Evolutionary conservation across 305 asterid genomes (phyloP).

Genomic region (Solanum hybrid): DNA sequence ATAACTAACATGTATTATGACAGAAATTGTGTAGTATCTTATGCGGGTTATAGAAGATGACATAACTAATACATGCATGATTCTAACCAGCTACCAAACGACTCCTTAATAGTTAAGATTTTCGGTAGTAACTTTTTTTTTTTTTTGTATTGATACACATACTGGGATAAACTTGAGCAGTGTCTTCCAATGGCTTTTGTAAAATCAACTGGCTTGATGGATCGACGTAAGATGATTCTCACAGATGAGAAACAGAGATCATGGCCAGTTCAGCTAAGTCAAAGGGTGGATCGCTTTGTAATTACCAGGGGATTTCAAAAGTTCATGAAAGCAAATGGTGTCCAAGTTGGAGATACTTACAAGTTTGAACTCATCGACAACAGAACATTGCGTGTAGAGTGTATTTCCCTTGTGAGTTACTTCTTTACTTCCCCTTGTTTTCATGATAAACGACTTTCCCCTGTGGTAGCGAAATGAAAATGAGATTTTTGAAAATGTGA

Average conservation of each 20-base stretch:
- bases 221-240: neutral
- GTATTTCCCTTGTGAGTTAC: neutral
- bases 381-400: neutral
- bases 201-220: neutral
- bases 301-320: neutral
- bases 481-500: neutral
- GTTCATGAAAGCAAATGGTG: neutral
- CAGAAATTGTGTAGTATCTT: neutral
- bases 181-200: neutral
- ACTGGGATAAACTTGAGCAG: neutral
- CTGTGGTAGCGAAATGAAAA: neutral
- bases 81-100: neutral
- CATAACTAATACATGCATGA: neutral
- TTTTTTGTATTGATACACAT: neutral
- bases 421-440: neutral
- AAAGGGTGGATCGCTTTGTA: neutral
- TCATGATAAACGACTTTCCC: neutral
- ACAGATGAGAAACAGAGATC: neutral
- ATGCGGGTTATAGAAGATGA: neutral
- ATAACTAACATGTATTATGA: neutral
- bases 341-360: neutral
- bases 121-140: neutral
- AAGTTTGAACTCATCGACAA: neutral
- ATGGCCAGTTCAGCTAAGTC: neutral
- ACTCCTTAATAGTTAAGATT: neutral